Percentiles rank a stretch among this genome's conserved stretches.
Conservation (phyloP, 768 basidiomycete genomes). For the Collybiopsis luxurians region DNA sequence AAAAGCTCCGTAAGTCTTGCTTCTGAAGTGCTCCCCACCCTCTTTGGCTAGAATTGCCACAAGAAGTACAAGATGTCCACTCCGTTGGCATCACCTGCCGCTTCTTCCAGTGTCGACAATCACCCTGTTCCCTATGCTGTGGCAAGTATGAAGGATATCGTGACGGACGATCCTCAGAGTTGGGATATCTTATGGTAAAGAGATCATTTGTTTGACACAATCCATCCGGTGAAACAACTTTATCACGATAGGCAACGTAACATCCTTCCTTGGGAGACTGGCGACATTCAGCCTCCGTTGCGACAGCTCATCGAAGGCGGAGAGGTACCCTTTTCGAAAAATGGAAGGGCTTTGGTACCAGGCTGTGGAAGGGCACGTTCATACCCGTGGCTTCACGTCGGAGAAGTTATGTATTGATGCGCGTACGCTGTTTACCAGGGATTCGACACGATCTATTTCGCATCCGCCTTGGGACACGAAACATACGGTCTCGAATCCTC, state of each 20-base stretch:
- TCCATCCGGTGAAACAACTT: too few relatives aligned
- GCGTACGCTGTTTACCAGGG: constrained; percentile 37
- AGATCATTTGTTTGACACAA: too few relatives aligned
- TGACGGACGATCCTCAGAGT: constrained; percentile 21
- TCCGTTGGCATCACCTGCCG: too few relatives aligned
- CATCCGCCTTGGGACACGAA: constrained; percentile 44
- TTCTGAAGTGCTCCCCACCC: too few relatives aligned
- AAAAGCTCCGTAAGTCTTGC: too few relatives aligned
- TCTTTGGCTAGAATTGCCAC: too few relatives aligned
- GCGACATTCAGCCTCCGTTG: constrained; percentile 53
- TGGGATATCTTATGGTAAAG: constrained; percentile 29
- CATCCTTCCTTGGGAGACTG: constrained; percentile 64
- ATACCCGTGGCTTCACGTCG: neutral
- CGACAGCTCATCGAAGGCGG: constrained; percentile 46
- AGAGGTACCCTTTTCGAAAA: constrained; percentile 38
- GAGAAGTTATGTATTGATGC: neutral
- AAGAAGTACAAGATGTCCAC: too few relatives aligned
- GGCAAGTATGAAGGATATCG: constrained; percentile 7
- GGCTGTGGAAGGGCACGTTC: constrained; percentile 51
- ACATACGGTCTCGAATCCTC: constrained; percentile 57
- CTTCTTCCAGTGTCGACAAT: too few relatives aligned
- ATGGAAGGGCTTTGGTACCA: constrained; percentile 46
- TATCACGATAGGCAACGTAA: constrained; percentile 33
- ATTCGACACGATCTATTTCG: constrained; percentile 57
- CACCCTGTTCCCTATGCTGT: neutral